Evolutionary conservation across 257 asterid genomes (phyloP).

Genomic region (Solanum ossicruentum): DNA sequence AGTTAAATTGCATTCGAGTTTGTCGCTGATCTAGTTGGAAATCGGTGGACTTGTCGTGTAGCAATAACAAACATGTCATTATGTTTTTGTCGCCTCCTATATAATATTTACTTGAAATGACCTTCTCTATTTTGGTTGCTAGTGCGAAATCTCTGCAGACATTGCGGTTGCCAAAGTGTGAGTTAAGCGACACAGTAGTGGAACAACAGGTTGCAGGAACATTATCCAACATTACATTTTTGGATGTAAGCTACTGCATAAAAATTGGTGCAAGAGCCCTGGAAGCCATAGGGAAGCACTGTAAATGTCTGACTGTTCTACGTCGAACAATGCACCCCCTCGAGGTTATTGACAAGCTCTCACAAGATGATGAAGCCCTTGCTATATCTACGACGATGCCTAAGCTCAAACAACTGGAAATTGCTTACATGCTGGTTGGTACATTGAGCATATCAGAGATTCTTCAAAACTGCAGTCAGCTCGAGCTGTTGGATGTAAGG

Average conservation of each 20-base stretch:
- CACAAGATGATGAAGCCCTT: slow-evolving; percentile 28
- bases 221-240: slow-evolving; percentile 13
- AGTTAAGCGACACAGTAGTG: slow-evolving; percentile 5
- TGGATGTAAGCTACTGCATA: slow-evolving; percentile 30
- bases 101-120: neutral
- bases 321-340: slow-evolving; percentile 29
- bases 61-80: neutral
- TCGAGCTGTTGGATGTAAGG: slow-evolving; percentile 21
- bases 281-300: slow-evolving; percentile 18
- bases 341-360: slow-evolving; percentile 13
- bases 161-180: slow-evolving; percentile 21
- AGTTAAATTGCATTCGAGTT: neutral
- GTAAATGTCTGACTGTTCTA: slow-evolving; percentile 13
- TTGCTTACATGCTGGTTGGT: slow-evolving; percentile 20
- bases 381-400: slow-evolving; percentile 29
- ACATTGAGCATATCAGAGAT: slow-evolving; percentile 14
- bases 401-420: slow-evolving; percentile 30
- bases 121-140: neutral
- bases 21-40: neutral
- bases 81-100: neutral
- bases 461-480: slow-evolving; percentile 10
- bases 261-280: slow-evolving; percentile 16
- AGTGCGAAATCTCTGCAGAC: slow-evolving; percentile 22
- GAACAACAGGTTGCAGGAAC: slow-evolving; percentile 13
- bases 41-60: neutral